Percentiles rank a stretch among this genome's conserved stretches.
These are phyloP conservation scores for Phaeosphaeria sp. DNA, from an alignment of 2,329 filamentous ascomycete species.

Conservation along the genomic window DNA sequence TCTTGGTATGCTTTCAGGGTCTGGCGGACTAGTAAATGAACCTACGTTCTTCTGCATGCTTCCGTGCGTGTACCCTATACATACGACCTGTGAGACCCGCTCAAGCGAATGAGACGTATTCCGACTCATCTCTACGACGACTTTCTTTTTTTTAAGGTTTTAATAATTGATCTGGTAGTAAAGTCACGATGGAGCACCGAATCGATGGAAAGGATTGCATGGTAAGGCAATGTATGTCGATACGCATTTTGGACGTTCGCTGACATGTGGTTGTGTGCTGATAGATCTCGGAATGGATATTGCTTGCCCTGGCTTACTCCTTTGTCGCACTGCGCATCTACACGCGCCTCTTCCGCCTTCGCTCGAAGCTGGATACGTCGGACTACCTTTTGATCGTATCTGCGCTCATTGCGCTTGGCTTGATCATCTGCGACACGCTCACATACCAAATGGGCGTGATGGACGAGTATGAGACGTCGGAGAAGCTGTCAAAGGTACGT, in stretches of 20 bases:
- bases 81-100: neutral
- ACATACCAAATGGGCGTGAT: conserved; percentile 26
- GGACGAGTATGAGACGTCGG: conserved; percentile 24
- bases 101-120: neutral
- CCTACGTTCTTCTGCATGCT: neutral
- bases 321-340: conserved; percentile 27
- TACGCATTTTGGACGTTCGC: neutral
- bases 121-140: neutral
- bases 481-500: conserved; percentile 25
- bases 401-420: conserved; percentile 4
- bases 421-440: conserved; percentile 28
- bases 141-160: neutral
- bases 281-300: conserved; percentile 30
- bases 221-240: conserved; percentile 7
- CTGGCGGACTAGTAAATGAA: neutral
- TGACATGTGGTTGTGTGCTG: neutral
- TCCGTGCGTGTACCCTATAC: neutral
- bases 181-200: conserved; percentile 15
- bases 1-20: neutral
- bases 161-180: neutral
- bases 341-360: conserved; percentile 19
- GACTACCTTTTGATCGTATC: conserved; percentile 24
- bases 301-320: conserved; percentile 20
- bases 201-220: conserved; percentile 27
- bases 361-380: conserved; percentile 20